Evolutionary conservation across 257 asterid species (phyloP).

Genomic region (Thymus mandschuricus): DNA sequence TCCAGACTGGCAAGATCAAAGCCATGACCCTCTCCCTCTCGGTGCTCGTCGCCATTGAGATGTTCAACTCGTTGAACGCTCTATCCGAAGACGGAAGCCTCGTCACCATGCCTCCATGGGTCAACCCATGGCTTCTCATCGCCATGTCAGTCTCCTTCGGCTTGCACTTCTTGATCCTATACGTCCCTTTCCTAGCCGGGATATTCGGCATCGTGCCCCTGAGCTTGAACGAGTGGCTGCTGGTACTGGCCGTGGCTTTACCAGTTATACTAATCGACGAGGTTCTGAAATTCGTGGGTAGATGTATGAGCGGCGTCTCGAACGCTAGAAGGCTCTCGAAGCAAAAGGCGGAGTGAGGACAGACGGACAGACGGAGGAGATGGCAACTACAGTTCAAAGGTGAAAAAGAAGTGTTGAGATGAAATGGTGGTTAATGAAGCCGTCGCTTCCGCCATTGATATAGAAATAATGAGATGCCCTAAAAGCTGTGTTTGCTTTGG

Average conservation of each 20-base stretch:
- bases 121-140: constrained; percentile 91
- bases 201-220: constrained; percentile 90
- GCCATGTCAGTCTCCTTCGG: constrained; percentile 97
- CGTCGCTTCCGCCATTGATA: constrained; percentile 27
- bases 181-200: constrained; percentile 92
- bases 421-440: constrained; percentile 20
- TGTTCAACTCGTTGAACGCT: constrained; percentile 96
- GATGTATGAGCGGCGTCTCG: constrained; percentile 61
- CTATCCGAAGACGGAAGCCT: constrained; percentile 98
- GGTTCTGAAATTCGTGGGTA: constrained; percentile 84
- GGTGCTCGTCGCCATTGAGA: constrained; percentile 91
- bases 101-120: constrained; percentile 97
- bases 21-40: constrained; percentile 98
- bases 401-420: constrained; percentile 12
- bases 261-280: constrained; percentile 91
- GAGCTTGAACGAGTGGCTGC: constrained; percentile 83
- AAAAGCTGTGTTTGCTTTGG: constrained; percentile 38
- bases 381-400: neutral
- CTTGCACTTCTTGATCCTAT: constrained; percentile 88
- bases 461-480: constrained; percentile 18
- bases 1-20: constrained; percentile 85
- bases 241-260: constrained; percentile 75
- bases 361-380: too few relatives aligned
- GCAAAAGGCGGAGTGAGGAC: constrained; percentile 63
- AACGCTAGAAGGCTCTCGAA: constrained; percentile 47